Percentiles rank a stretch among this genome's conserved stretches.
Conservation (phyloP, 805 yeast genomes). For the Jamesozyma gamospora region DNA sequence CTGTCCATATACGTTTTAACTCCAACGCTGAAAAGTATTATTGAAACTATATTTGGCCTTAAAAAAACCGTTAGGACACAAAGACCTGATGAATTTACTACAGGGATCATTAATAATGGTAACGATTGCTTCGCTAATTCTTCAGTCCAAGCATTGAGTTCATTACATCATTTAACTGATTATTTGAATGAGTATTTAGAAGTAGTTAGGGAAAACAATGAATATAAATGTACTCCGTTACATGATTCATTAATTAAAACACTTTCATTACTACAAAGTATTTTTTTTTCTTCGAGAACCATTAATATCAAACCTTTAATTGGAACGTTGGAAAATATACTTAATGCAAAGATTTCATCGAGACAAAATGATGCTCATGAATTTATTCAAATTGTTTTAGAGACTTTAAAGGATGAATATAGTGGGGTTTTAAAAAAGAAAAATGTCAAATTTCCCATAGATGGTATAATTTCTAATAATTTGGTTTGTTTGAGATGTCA, state of each 20-base stretch:
- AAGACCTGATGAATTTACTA: slow-evolving; percentile 64
- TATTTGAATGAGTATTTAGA: slow-evolving; percentile 34
- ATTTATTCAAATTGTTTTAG: slow-evolving; percentile 68
- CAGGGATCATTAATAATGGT: slow-evolving; percentile 72
- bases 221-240: slow-evolving; percentile 29
- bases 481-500: slow-evolving; percentile 64
- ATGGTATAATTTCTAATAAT: slow-evolving; percentile 55
- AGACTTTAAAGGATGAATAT: slow-evolving; percentile 64
- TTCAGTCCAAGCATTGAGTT: slow-evolving; percentile 67
- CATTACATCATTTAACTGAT: slow-evolving; percentile 47
- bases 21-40: not conserved
- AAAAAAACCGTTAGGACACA: slow-evolving; percentile 14
- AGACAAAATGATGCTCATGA: slow-evolving; percentile 96
- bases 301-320: slow-evolving; percentile 74
- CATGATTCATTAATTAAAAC: slow-evolving; percentile 49
- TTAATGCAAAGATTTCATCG: slow-evolving; percentile 62
- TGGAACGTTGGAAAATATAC: slow-evolving; percentile 59
- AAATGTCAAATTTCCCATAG: slow-evolving; percentile 48
- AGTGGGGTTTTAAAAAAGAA: slow-evolving; percentile 26
- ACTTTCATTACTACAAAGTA: slow-evolving; percentile 50
- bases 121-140: slow-evolving; percentile 93
- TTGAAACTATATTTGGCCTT: not conserved
- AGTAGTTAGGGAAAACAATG: not conserved
- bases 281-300: slow-evolving; percentile 42
- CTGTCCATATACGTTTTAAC: not conserved